These are phyloP conservation scores for Dendrostoma leiphaemia DNA, from an alignment of 2,329 filamentous ascomycete species.

Conservation along the genomic window DNA sequence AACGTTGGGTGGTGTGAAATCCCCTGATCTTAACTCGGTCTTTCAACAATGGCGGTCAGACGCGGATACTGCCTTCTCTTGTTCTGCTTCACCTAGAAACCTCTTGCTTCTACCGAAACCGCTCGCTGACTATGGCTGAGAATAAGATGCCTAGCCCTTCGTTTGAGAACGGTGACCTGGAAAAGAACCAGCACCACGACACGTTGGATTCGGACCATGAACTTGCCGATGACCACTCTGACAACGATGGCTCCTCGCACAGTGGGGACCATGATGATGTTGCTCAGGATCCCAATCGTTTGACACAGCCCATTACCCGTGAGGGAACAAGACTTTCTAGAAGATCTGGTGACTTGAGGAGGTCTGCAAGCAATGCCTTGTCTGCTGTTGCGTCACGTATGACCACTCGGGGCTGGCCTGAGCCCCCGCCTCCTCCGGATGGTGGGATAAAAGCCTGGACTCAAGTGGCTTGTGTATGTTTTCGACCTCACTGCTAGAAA, in stretches of 20 bases:
- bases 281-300: background rate
- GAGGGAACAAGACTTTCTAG: slow-evolving; percentile 10
- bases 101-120: background rate
- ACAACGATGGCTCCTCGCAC: slow-evolving; percentile 1
- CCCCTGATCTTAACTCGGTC: background rate
- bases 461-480: slow-evolving; percentile 27
- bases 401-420: slow-evolving; percentile 36
- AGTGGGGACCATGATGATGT: background rate
- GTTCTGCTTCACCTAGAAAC: no score
- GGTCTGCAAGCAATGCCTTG: slow-evolving; percentile 18
- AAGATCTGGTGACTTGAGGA: slow-evolving; percentile 9
- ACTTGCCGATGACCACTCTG: background rate
- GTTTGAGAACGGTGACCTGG: background rate
- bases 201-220: background rate
- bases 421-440: slow-evolving; percentile 45
- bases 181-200: slow-evolving; percentile 6
- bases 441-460: slow-evolving; percentile 43
- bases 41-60: background rate
- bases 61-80: background rate
- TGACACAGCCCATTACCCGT: slow-evolving; percentile 2
- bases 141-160: background rate
- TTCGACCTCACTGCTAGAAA: background rate
- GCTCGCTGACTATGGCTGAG: background rate
- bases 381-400: slow-evolving; percentile 26
- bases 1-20: background rate